Conservation (phyloP, 441 rosid species). For the Eruca vesicaria region DNA sequence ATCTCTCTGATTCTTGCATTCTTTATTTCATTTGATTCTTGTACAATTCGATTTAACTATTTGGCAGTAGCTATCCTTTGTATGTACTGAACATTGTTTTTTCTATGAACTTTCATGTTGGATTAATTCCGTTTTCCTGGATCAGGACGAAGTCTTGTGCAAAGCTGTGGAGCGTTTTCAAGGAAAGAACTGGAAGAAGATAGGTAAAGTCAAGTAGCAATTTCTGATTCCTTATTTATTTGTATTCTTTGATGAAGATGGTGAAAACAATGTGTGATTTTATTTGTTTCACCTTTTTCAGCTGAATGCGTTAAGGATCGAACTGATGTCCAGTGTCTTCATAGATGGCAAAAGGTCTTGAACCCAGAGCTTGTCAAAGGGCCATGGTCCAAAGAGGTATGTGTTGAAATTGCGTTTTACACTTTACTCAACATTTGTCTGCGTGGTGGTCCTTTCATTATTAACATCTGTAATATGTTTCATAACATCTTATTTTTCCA, state of each 20-base stretch:
- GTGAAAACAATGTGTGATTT: constrained; percentile 34
- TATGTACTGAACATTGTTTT: not conserved
- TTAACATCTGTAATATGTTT: constrained; percentile 10
- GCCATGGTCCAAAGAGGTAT: constrained; percentile 99
- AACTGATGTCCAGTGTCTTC: constrained; percentile 98
- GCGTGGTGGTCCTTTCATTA: not conserved
- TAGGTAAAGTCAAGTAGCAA: constrained; percentile 50
- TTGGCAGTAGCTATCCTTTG: not conserved
- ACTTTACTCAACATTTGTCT: not conserved
- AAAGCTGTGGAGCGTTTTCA: constrained; percentile 95
- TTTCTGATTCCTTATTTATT: not conserved
- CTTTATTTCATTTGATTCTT: not conserved
- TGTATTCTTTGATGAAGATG: not conserved
- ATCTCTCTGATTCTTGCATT: not conserved
- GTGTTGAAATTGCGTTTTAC: constrained; percentile 5
- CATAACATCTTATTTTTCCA: constrained; percentile 9
- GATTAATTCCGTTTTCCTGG: constrained; percentile 2
- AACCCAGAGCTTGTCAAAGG: constrained; percentile 99
- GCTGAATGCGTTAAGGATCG: constrained; percentile 97
- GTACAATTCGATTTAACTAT: not conserved
- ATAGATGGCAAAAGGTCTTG: constrained; percentile 99
- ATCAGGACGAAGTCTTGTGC: constrained; percentile 88
- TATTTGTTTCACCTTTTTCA: constrained; percentile 41
- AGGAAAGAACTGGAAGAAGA: constrained; percentile 99
- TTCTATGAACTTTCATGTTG: not conserved